phyloP scores from a whole-genome alignment of 148 eudicot genomes.

The Limonium bicolor region DNA sequence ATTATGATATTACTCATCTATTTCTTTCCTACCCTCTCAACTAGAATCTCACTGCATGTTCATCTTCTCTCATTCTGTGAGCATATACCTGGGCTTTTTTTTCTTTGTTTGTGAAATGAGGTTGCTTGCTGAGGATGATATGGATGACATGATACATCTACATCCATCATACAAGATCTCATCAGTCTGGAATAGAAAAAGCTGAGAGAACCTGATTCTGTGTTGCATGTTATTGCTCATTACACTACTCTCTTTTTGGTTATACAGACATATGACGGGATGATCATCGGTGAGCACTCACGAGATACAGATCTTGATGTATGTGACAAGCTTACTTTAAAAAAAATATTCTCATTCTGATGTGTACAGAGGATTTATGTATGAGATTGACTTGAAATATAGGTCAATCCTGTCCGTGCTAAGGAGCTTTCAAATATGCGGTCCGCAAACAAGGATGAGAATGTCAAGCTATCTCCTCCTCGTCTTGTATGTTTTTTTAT shows the following conservation, averaged over 20 bases:
- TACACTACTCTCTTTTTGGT: slow-evolving; percentile 2
- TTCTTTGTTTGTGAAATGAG: neutral
- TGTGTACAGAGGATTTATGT: too few relatives aligned
- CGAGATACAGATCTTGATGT: slow-evolving; percentile 96
- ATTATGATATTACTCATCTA: too few relatives aligned
- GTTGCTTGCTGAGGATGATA: neutral
- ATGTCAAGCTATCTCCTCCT: slow-evolving; percentile 83
- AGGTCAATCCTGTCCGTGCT: slow-evolving; percentile 80
- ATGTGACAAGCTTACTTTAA: too few relatives aligned
- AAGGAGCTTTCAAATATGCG: slow-evolving; percentile 82
- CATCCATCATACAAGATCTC: too few relatives aligned
- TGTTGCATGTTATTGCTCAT: neutral
- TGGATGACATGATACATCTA: too few relatives aligned
- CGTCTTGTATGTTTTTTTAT: slow-evolving; percentile 62
- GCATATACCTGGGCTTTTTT: neutral
- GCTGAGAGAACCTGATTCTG: too few relatives aligned
- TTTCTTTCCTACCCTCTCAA: too few relatives aligned
- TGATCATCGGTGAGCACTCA: slow-evolving; percentile 97
- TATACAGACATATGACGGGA: slow-evolving; percentile 88
- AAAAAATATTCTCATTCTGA: too few relatives aligned
- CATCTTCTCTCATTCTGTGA: too few relatives aligned
- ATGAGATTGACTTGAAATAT: slow-evolving; percentile 1
- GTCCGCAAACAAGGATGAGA: slow-evolving; percentile 74
- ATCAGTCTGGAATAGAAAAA: too few relatives aligned
- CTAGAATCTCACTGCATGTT: too few relatives aligned